Conservation (phyloP, 306 rosid species). For the Prinsepia uniflora region DNA sequence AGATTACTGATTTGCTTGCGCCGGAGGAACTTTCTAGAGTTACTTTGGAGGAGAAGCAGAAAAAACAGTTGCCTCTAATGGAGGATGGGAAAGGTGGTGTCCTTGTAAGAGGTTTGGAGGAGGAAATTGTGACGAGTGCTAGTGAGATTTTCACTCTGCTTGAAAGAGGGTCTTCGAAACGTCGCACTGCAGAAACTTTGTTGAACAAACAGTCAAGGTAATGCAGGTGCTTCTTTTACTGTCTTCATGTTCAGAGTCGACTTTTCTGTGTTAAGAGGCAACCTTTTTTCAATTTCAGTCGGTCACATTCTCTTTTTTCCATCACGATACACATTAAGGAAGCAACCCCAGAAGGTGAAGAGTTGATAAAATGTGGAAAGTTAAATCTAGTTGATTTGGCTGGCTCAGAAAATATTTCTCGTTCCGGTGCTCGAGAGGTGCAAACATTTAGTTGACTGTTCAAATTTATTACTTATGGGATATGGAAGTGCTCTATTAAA, state of each 20-base stretch:
- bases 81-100: slow-evolving; percentile 99
- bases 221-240: slow-evolving; percentile 2
- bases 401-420: slow-evolving; percentile 95
- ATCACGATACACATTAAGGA: slow-evolving; percentile 98
- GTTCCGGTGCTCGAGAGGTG: slow-evolving; percentile 99
- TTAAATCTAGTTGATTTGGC: slow-evolving; percentile 94
- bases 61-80: slow-evolving; percentile 87
- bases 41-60: slow-evolving; percentile 76
- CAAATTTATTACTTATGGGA: slow-evolving; percentile 4
- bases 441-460: not conserved
- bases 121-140: slow-evolving; percentile 89
- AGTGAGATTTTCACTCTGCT: slow-evolving; percentile 77
- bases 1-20: slow-evolving; percentile 90
- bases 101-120: slow-evolving; percentile 89
- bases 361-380: slow-evolving; percentile 92
- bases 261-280: slow-evolving; percentile 1
- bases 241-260: not conserved
- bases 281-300: slow-evolving; percentile 46
- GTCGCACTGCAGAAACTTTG: slow-evolving; percentile 95
- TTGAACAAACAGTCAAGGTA: slow-evolving; percentile 95
- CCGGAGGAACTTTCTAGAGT: slow-evolving; percentile 77
- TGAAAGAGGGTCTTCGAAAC: slow-evolving; percentile 90
- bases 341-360: slow-evolving; percentile 98
- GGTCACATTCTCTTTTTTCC: slow-evolving; percentile 93
- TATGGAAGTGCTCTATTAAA: not conserved